phyloP scores from a whole-genome alignment of 345 rosid genomes.

The Syzygium aromaticum region DNA sequence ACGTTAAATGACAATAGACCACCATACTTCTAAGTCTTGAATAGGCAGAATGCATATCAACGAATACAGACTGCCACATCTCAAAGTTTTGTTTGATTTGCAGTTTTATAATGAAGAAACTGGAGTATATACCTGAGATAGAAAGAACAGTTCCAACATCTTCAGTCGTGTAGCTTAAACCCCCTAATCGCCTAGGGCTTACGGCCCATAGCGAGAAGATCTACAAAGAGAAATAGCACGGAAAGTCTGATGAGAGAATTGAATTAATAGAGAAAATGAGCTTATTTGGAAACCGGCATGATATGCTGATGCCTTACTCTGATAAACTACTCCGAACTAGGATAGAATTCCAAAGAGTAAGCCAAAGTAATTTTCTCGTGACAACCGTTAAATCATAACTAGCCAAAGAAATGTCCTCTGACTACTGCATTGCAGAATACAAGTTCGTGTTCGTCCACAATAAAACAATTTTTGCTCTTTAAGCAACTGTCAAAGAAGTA shows the following conservation, averaged over 20 bases:
- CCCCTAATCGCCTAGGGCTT: slow-evolving; percentile 64
- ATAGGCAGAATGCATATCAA: background rate
- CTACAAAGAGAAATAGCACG: slow-evolving; percentile 11
- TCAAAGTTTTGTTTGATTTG: background rate
- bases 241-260: background rate
- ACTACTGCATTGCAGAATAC: background rate
- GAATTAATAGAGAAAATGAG: background rate
- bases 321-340: background rate
- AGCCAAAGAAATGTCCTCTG: background rate
- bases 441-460: background rate
- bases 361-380: background rate
- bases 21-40: background rate
- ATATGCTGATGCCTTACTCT: background rate
- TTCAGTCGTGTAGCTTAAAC: slow-evolving; percentile 54
- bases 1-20: background rate
- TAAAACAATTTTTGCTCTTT: background rate
- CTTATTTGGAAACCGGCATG: background rate
- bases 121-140: slow-evolving; percentile 37
- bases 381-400: background rate
- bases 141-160: slow-evolving; percentile 78
- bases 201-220: slow-evolving; percentile 88
- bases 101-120: background rate
- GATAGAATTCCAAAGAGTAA: background rate
- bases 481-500: background rate
- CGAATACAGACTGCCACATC: background rate